These are phyloP conservation scores for Scytalidium sp. DNA, from an alignment of 2,329 filamentous ascomycete genomes.

Conservation along the genomic window DNA sequence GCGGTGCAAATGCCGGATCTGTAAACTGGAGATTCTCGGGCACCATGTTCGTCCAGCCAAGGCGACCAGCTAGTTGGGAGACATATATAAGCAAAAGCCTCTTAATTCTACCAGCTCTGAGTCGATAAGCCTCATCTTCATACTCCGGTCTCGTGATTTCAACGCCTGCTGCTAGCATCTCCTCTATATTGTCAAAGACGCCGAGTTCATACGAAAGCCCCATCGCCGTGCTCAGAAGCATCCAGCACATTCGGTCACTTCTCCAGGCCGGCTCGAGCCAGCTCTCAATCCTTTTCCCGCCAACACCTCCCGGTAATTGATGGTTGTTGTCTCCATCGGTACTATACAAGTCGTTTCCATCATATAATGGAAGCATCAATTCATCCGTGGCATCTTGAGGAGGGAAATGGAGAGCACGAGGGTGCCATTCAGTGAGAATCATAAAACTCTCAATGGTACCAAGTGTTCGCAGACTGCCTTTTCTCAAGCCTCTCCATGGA, in stretches of 20 bases:
- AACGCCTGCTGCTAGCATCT: slow-evolving; percentile 56
- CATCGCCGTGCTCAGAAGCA: slow-evolving; percentile 88
- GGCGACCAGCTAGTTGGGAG: slow-evolving; percentile 86
- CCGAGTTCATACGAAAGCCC: slow-evolving; percentile 90
- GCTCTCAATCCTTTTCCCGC: slow-evolving; percentile 83
- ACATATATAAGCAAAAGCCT: slow-evolving; percentile 86
- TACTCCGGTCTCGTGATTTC: slow-evolving; percentile 62
- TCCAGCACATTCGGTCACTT: slow-evolving; percentile 96
- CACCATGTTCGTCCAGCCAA: slow-evolving; percentile 93
- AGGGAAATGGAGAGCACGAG: slow-evolving; percentile 89
- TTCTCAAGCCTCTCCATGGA: slow-evolving; percentile 66
- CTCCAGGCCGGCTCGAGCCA: slow-evolving; percentile 97
- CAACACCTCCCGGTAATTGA: slow-evolving; percentile 53
- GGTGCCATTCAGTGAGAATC: slow-evolving; percentile 96
- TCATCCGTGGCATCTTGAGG: slow-evolving; percentile 73
- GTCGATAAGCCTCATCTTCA: slow-evolving; percentile 73
- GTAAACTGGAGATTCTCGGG: slow-evolving; percentile 62
- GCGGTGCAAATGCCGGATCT: slow-evolving; percentile 52
- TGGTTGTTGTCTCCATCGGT: slow-evolving; percentile 42
- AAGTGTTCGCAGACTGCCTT: slow-evolving; percentile 80
- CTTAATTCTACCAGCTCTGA: slow-evolving; percentile 78
- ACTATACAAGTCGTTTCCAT: slow-evolving; percentile 37
- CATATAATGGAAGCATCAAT: slow-evolving; percentile 60
- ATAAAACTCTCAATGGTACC: slow-evolving; percentile 93
- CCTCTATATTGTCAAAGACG: slow-evolving; percentile 88